A percentile compares a stretch with the other conserved stretches of the same genome.
These are phyloP conservation scores for Ceratocystis cacaofunesta DNA, from an alignment of 2,329 filamentous ascomycete genomes.

Conservation along the genomic window DNA sequence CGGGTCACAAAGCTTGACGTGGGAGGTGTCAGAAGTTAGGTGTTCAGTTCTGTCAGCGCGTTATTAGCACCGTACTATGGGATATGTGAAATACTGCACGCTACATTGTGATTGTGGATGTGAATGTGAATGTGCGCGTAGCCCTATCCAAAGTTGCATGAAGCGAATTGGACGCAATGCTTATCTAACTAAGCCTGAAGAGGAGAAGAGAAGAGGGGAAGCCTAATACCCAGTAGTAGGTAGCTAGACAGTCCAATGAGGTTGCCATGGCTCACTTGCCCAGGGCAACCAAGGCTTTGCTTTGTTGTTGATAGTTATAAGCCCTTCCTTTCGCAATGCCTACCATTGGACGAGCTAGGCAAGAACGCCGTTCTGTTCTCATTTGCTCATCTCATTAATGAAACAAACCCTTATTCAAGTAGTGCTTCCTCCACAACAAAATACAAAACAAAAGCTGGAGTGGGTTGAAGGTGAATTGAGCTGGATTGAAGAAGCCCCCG, in stretches of 20 bases:
- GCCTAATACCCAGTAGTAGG: not conserved
- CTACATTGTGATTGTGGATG: not conserved
- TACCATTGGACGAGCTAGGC: too few relatives aligned
- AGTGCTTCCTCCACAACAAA: not conserved
- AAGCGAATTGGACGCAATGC: too few relatives aligned
- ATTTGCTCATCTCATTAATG: too few relatives aligned
- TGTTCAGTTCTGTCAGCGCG: not conserved
- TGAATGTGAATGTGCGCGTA: not conserved
- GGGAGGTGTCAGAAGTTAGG: not conserved
- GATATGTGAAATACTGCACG: not conserved
- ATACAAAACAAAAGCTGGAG: not conserved
- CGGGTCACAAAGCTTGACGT: not conserved
- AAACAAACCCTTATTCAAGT: constrained; percentile 12
- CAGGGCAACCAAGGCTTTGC: not conserved
- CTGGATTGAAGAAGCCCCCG: not conserved
- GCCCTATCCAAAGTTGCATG: too few relatives aligned
- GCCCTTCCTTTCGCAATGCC: not conserved
- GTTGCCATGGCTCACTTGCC: not conserved
- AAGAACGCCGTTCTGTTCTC: too few relatives aligned
- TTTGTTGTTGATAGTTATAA: not conserved
- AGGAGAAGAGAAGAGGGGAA: not conserved
- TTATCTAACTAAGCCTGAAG: not conserved
- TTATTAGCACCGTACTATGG: not conserved
- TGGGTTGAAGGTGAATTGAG: not conserved
- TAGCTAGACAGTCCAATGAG: not conserved